Evolutionary conservation across 2,329 filamentous ascomycete species (phyloP).

Genomic region (Aspergillus calidoustus): DNA sequence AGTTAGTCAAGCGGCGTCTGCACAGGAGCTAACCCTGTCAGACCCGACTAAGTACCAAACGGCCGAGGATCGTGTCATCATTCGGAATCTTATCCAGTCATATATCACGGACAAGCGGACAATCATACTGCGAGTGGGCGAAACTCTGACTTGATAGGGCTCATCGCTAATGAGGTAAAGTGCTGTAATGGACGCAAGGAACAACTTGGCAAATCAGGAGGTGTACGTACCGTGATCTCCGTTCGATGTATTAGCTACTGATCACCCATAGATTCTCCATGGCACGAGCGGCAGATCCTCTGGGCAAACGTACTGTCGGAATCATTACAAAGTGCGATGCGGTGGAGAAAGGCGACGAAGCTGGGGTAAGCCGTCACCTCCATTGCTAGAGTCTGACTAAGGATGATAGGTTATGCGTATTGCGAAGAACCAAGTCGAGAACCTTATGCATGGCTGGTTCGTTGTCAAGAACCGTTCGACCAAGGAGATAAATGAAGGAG

Average conservation of each 20-base stretch:
- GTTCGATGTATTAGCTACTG: background rate
- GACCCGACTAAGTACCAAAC: constrained; percentile 57
- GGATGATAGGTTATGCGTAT: constrained; percentile 22
- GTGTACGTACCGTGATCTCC: constrained; percentile 38
- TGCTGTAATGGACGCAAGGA: constrained; percentile 41
- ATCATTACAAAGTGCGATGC: constrained; percentile 45
- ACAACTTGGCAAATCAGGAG: constrained; percentile 60
- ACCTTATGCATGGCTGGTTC: constrained; percentile 32
- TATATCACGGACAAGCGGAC: constrained; percentile 62
- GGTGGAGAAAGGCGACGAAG: constrained; percentile 32
- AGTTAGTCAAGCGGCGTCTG: background rate
- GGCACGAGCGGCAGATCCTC: constrained; percentile 40
- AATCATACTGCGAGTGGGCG: constrained; percentile 56
- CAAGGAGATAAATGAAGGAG: constrained; percentile 28
- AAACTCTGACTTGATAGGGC: too few species aligned
- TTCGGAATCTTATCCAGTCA: constrained; percentile 49
- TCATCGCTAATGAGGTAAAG: constrained; percentile 3
- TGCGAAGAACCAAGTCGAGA: constrained; percentile 22
- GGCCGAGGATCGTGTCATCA: constrained; percentile 58
- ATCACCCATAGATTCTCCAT: constrained; percentile 43
- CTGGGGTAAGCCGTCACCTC: constrained; percentile 15
- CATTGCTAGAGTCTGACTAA: background rate
- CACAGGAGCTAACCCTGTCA: constrained; percentile 17
- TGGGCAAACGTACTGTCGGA: constrained; percentile 40
- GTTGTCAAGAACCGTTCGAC: constrained; percentile 32